These are phyloP conservation scores for Alternaria novae-zelandiae DNA, from an alignment of 2,329 filamentous ascomycete species.

Conservation along the genomic window DNA sequence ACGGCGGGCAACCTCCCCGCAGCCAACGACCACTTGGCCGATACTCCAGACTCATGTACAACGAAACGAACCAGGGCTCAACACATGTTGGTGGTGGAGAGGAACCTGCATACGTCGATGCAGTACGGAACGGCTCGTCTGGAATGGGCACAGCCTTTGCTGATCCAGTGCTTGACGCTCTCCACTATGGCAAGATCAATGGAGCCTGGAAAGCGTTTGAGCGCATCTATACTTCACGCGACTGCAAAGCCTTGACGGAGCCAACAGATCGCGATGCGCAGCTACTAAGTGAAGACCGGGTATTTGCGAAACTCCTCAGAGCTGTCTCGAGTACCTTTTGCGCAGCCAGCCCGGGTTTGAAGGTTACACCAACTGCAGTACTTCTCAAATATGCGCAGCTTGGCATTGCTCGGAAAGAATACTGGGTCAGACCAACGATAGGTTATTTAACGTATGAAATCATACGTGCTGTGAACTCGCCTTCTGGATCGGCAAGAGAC, in stretches of 20 bases:
- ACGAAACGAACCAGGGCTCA: background rate
- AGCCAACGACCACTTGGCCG: slow-evolving; percentile 1
- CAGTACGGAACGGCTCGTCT: background rate
- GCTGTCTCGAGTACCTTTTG: slow-evolving; percentile 25
- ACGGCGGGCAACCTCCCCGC: background rate
- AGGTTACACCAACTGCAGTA: slow-evolving; percentile 29
- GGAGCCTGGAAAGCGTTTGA: slow-evolving; percentile 41
- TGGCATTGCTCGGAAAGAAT: slow-evolving; percentile 27
- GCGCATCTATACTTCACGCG: slow-evolving; percentile 33
- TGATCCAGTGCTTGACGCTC: background rate
- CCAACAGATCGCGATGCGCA: slow-evolving; percentile 27
- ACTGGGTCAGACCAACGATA: slow-evolving; percentile 30
- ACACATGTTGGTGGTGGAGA: background rate
- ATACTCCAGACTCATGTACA: slow-evolving; percentile 24
- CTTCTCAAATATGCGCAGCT: slow-evolving; percentile 41
- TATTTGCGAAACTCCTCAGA: slow-evolving; percentile 33
- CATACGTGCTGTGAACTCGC: slow-evolving; percentile 20
- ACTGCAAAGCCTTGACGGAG: slow-evolving; percentile 35
- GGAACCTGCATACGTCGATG: background rate
- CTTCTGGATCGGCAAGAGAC: slow-evolving; percentile 9
- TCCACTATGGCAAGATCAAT: slow-evolving; percentile 1
- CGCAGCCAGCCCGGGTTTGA: slow-evolving; percentile 5
- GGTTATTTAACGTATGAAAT: slow-evolving; percentile 32
- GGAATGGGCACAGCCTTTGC: background rate
- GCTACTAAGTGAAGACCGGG: slow-evolving; percentile 18